These are phyloP conservation scores for Lolium perenne DNA, from an alignment of 176 grass and related monocot genomes.

Conservation along the genomic window DNA sequence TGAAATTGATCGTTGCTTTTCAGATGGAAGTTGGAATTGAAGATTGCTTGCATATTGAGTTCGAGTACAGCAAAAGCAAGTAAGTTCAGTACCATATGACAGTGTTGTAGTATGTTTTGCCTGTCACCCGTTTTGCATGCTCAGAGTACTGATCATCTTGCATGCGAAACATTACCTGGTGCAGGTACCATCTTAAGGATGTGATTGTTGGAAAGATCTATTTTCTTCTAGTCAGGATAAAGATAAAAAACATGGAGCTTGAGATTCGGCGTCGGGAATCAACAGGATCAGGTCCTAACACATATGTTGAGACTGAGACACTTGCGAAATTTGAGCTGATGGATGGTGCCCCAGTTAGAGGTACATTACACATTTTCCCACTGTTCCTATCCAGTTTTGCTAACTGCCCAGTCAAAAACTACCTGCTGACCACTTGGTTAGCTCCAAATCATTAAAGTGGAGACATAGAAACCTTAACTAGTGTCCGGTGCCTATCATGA, in stretches of 20 bases:
- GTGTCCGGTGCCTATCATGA: background rate
- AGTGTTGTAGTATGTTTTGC: background rate
- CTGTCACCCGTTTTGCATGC: slow-evolving; percentile 2
- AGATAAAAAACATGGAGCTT: slow-evolving; percentile 98
- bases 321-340: slow-evolving; percentile 99
- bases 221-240: slow-evolving; percentile 99
- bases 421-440: slow-evolving; percentile 15
- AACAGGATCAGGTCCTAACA: slow-evolving; percentile 94
- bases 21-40: slow-evolving; percentile 99
- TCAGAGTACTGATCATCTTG: slow-evolving; percentile 22
- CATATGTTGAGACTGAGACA: slow-evolving; percentile 99
- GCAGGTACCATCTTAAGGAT: slow-evolving; percentile 96
- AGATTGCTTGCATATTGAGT: slow-evolving; percentile 98
- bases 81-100: slow-evolving; percentile 33
- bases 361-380: slow-evolving; percentile 42
- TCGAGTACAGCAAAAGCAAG: slow-evolving; percentile 99
- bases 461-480: background rate
- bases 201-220: slow-evolving; percentile 95
- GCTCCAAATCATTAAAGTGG: background rate
- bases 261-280: slow-evolving; percentile 92
- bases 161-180: slow-evolving; percentile 32
- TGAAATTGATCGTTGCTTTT: slow-evolving; percentile 25
- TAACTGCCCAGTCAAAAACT: background rate
- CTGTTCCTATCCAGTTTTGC: background rate
- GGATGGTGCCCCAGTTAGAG: slow-evolving; percentile 99